These are phyloP conservation scores for Kluyveromyces starmeri DNA, from an alignment of 805 yeast species.

Conservation along the genomic window DNA sequence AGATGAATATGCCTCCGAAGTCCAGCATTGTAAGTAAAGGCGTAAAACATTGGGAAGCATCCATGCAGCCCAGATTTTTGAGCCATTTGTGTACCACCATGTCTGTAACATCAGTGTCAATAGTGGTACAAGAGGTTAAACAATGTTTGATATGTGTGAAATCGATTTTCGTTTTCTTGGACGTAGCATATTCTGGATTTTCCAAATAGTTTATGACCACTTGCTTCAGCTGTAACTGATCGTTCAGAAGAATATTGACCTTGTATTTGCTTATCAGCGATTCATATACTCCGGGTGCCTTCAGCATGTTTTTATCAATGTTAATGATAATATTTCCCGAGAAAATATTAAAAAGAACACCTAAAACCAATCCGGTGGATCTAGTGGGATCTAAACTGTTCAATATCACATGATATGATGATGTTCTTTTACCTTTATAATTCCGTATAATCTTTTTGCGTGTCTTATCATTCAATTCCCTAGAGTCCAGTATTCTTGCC, in stretches of 20 bases:
- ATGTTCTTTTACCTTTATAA: conserved; percentile 24
- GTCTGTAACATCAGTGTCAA: conserved; percentile 89
- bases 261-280: conserved; percentile 60
- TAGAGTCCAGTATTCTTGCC: conserved; percentile 57
- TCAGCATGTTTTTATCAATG: conserved; percentile 67
- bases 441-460: conserved; percentile 40
- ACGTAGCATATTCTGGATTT: conserved; percentile 75
- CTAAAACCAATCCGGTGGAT: conserved; percentile 79
- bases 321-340: conserved; percentile 77
- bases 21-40: conserved; percentile 86
- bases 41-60: conserved; percentile 66
- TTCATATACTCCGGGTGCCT: conserved; percentile 81
- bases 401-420: conserved; percentile 44
- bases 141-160: conserved; percentile 82
- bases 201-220: conserved; percentile 90
- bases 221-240: conserved; percentile 79
- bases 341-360: conserved; percentile 71
- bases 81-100: conserved; percentile 85
- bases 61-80: conserved; percentile 77
- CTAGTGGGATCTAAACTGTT: conserved; percentile 62
- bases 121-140: conserved; percentile 75
- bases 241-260: conserved; percentile 71
- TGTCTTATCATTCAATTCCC: conserved; percentile 35
- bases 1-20: conserved; percentile 92
- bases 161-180: conserved; percentile 67